phyloP scores from a whole-genome alignment of 345 rosid genomes.

The Citrus mangshanensis region DNA sequence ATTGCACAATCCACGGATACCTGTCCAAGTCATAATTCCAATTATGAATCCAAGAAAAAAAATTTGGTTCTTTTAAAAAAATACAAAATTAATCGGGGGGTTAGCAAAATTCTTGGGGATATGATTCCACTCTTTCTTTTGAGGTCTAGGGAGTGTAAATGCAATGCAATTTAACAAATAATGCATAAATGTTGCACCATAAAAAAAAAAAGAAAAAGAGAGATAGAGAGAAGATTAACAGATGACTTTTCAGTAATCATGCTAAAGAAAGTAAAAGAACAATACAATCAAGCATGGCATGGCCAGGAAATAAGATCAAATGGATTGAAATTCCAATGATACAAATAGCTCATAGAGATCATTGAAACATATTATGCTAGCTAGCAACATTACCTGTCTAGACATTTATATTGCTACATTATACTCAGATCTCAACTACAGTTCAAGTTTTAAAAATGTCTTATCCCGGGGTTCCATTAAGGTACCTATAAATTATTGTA shows the following conservation, averaged over 20 bases:
- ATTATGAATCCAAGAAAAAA: background rate
- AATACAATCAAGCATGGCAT: background rate
- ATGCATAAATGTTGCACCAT: background rate
- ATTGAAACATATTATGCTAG: too few relatives aligned
- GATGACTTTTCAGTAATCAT: background rate
- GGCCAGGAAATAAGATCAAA: background rate
- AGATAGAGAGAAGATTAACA: too few relatives aligned
- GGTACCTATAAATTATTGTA: too few relatives aligned
- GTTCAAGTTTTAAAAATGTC: too few relatives aligned
- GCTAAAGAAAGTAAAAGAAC: background rate
- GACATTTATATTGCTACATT: too few relatives aligned
- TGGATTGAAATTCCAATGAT: background rate
- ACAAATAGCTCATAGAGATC: background rate
- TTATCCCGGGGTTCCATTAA: too few relatives aligned
- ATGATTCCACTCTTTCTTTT: background rate
- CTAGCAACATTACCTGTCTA: too few relatives aligned
- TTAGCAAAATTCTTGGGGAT: background rate
- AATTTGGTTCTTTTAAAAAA: too few relatives aligned
- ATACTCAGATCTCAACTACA: too few relatives aligned
- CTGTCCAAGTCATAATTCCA: slow-evolving; percentile 31
- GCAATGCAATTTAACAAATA: background rate
- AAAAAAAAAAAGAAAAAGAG: too few relatives aligned
- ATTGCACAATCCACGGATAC: slow-evolving; percentile 90
- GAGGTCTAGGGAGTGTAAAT: background rate
- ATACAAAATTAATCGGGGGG: background rate